Evolutionary conservation across 2,329 filamentous ascomycete species (phyloP), one percentile per base, ranked within the genome.

Genomic region (Purpureocillium lavendulum): DNA sequence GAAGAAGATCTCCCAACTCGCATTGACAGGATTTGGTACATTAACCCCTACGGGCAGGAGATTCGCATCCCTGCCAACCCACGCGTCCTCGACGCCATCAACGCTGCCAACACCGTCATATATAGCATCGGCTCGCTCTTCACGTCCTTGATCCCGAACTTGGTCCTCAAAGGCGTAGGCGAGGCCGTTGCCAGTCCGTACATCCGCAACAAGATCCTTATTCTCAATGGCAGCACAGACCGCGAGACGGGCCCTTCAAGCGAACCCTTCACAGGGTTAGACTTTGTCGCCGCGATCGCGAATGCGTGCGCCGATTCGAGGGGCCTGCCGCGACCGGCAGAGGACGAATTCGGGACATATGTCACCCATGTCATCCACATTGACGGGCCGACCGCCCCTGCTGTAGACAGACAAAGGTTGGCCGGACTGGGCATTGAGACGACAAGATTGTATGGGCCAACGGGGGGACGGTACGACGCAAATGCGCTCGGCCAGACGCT

Each of bases 21-120:
- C 21, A 94, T 97, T 49, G 71, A 81, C 40, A 69, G 89, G 3
- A 73, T 97, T 26, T 97, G 88, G 87, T 97, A 97, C 66, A 97
- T 97, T 65, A 97, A 96, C 55, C 90, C 90, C 0, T 97, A 96
- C 59, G 90, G 90, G n/a, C 87, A 96, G 57, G 89, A 96, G 61
- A 96, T 97, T 49, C 78, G 82, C 14, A 85, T 89, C 1, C 75
- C 81, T 0, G 84, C 87, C 2, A 97, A 95, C 53, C 81, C 87
- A 0, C 80, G 87, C 37, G 87, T 90, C 0, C 52, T 94, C 0
- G 73, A 78, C 7, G 78, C 87, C 0, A 59, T 97, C 1, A 65
- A 67, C 13, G 64, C 66, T 2, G 74, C 84, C 0, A 73, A 78
- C 40, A 81, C 79, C 2, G 71, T 96, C 8, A 77, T 97, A 34